Evolutionary conservation across 148 eudicot genomes (phyloP), one percentile per base, ranked within the genome.

Genomic region (Amaranthus hypochondriacus): DNA sequence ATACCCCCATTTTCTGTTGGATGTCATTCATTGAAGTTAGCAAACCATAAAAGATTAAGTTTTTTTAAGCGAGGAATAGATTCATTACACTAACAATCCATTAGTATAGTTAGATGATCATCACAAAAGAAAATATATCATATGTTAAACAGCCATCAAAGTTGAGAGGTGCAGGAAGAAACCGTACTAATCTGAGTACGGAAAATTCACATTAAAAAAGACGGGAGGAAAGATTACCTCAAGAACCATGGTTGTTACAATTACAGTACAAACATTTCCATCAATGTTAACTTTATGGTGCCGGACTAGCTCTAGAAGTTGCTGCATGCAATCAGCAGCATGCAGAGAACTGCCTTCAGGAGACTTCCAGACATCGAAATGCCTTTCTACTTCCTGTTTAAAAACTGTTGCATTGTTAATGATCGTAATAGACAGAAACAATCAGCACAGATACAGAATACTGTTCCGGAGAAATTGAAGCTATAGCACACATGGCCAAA

Each of bases 291-390:
- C 97, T 78, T 75, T 85, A 65, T 92, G 95, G 72, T 81, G 90
- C 68, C 95, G 81, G 83, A 89, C 97, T 76, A 85, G 86, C 80
- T 92, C 97, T 60, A 92, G 82, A 78, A 92, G 64, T 73, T 88
- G 90, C 73, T 92, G 92, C 85, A 92, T 92, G 87, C 97, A 88
- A 68, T 89, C 97, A 50, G 89, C 92, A 66, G 95, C 83, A 66
- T 88, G 92, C 61, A 86, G 48, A 47, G 53, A 39, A 70, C 54
- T 77, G 56, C 88, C 90, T 63, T 88, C 89, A 28, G 80, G 76
- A 10, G 94, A 76, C 9, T 74, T 80, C 97, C 95, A 92, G 49
- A 78, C 75, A 50, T 72, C 72, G 73, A 89, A 91, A 68, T 81
- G 81, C 53, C 80, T 81, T 67, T 89, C 89, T 80, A 89, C 89